Evolutionary conservation across 176 grass and related monocot species (phyloP).

Genomic region (Juncus effusus): DNA sequence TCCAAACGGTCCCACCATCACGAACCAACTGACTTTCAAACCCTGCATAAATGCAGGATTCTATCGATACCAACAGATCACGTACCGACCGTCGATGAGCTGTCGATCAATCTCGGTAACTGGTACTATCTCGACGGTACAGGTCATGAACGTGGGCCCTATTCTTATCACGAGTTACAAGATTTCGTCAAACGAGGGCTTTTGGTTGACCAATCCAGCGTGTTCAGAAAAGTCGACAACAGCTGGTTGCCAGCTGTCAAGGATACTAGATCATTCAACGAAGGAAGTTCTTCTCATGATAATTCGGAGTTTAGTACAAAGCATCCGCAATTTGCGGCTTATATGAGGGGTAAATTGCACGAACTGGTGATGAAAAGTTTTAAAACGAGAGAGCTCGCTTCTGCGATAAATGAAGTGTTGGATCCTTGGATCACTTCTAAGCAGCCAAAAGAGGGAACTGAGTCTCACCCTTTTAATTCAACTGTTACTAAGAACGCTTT

Average conservation of each 20-base stretch:
- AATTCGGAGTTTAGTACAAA: conserved; percentile 46
- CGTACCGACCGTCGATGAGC: conserved; percentile 73
- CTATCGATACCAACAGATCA: conserved; percentile 74
- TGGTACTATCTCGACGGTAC: conserved; percentile 96
- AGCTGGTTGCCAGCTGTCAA: conserved; percentile 85
- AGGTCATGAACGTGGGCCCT: conserved; percentile 84
- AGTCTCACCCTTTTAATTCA: conserved; percentile 58
- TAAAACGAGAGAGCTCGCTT: conserved; percentile 95
- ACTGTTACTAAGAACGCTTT: conserved; percentile 51
- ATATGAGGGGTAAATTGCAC: conserved; percentile 84
- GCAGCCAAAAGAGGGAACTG: conserved; percentile 90
- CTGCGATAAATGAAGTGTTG: conserved; percentile 95
- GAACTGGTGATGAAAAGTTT: conserved; percentile 97
- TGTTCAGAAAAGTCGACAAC: conserved; percentile 91
- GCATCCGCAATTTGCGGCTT: conserved; percentile 90
- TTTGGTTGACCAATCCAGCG: conserved; percentile 73
- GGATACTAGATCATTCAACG: conserved; percentile 42
- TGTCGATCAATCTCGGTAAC: conserved; percentile 69
- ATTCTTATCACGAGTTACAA: conserved; percentile 78
- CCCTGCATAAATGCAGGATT: conserved; percentile 63
- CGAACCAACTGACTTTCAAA: conserved; percentile 56
- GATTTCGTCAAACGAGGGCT: conserved; percentile 61
- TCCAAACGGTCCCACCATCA: conserved; percentile 45
- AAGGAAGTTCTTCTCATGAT: conserved; percentile 31
- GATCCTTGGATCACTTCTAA: conserved; percentile 95